These are phyloP conservation scores for Aspergillus ellipticus DNA, from an alignment of 495 filamentous ascomycete species.

Conservation along the genomic window DNA sequence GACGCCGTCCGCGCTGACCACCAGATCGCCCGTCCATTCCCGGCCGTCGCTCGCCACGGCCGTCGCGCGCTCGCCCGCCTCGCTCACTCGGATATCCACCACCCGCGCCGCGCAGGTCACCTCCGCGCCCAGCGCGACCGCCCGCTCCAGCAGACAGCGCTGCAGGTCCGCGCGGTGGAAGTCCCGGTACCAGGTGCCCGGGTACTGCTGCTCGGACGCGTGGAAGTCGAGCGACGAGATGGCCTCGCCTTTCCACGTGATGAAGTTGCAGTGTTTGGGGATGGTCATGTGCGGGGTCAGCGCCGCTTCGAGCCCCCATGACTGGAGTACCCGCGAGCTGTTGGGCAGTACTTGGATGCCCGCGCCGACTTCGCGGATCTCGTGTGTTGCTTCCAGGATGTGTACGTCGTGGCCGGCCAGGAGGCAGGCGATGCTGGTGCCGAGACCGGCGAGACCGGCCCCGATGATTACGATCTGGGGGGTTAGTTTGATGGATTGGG, in stretches of 20 bases:
- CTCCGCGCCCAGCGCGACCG: slow-evolving; percentile 46
- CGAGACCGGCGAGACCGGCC: slow-evolving; percentile 62
- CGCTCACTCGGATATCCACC: slow-evolving; percentile 29
- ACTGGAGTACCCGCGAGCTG: slow-evolving; percentile 48
- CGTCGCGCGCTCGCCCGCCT: slow-evolving; percentile 22
- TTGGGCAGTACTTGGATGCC: slow-evolving; percentile 57
- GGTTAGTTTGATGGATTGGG: too few species aligned
- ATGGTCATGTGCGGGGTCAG: slow-evolving; percentile 46
- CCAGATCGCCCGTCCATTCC: slow-evolving; percentile 46
- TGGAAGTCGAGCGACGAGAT: slow-evolving; percentile 50
- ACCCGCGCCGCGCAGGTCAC: slow-evolving; percentile 45
- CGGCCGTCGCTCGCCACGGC: slow-evolving; percentile 26
- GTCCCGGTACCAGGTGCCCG: slow-evolving; percentile 55
- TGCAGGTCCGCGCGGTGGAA: slow-evolving; percentile 60
- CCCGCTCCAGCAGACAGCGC: slow-evolving; percentile 46
- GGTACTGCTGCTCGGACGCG: slow-evolving; percentile 37
- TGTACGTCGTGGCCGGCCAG: slow-evolving; percentile 58
- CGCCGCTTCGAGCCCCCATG: slow-evolving; percentile 50
- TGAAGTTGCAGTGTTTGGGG: slow-evolving; percentile 54
- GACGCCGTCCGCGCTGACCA: slow-evolving; percentile 58
- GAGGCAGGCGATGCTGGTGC: slow-evolving; percentile 55
- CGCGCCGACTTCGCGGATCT: slow-evolving; percentile 51
- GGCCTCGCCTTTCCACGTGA: slow-evolving; percentile 47
- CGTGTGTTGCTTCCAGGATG: slow-evolving; percentile 56
- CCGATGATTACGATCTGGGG: slow-evolving; percentile 52